These are phyloP conservation scores for Trichoderma endophyticum DNA, from an alignment of 2,329 filamentous ascomycete genomes.

Conservation along the genomic window DNA sequence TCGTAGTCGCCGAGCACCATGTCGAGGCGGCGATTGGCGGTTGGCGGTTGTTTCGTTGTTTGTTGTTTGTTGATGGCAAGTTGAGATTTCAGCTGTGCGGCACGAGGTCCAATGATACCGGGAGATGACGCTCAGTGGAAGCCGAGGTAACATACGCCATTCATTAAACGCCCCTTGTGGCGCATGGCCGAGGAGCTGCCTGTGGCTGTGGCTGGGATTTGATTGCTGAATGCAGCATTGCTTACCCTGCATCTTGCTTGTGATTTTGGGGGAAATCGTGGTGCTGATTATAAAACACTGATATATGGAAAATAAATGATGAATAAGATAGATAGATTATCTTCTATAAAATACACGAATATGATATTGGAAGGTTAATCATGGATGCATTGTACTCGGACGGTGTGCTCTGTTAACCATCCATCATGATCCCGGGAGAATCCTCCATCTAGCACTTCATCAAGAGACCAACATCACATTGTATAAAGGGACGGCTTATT, in stretches of 20 bases:
- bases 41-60: neutral
- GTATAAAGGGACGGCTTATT: neutral
- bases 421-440: too few relatives aligned
- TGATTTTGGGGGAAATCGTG: neutral
- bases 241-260: neutral
- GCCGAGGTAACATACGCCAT: conserved; percentile 3
- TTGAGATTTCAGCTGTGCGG: conserved; percentile 2
- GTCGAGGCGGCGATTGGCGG: neutral
- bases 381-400: too few relatives aligned
- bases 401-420: too few relatives aligned
- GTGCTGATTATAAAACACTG: too few relatives aligned
- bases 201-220: neutral
- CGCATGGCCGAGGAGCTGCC: neutral
- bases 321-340: too few relatives aligned
- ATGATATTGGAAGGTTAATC: too few relatives aligned
- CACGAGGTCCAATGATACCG: neutral
- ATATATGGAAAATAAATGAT: neutral
- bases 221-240: neutral
- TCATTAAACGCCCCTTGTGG: conserved; percentile 3
- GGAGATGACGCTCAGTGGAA: conserved; percentile 7
- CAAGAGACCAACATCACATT: neutral
- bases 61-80: conserved; percentile 3
- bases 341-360: too few relatives aligned
- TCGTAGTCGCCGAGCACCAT: neutral
- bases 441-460: neutral